phyloP scores from a whole-genome alignment of 192 early-diverging fungal species.

The Coemansia sp. region DNA sequence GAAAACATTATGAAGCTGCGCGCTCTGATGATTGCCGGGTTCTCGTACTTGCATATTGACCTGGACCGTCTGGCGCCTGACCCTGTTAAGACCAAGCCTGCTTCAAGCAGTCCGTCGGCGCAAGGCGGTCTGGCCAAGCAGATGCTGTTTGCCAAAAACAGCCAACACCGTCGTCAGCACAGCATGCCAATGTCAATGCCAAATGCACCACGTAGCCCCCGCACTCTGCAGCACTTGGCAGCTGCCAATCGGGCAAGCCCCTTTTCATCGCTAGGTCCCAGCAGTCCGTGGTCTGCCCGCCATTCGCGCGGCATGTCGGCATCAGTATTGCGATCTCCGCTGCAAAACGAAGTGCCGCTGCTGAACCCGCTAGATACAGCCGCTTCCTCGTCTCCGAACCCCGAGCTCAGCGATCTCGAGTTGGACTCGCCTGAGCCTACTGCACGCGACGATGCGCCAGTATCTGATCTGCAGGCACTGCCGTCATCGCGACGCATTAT shows the following conservation, averaged over 20 bases:
- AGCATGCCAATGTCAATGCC: constrained; percentile 22
- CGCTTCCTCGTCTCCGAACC: not conserved
- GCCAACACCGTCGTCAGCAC: constrained; percentile 40
- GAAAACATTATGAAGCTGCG: constrained; percentile 84
- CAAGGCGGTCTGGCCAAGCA: constrained; percentile 8
- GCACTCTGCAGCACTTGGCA: constrained; percentile 38
- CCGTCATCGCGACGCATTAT: constrained; percentile 41
- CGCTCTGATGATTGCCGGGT: constrained; percentile 63
- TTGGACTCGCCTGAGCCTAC: not conserved
- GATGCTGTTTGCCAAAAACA: constrained; percentile 23
- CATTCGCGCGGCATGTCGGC: constrained; percentile 39
- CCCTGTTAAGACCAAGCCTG: constrained; percentile 3
- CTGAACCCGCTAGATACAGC: not conserved
- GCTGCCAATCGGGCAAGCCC: constrained; percentile 27
- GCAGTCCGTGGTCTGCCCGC: not conserved
- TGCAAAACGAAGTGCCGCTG: constrained; percentile 6
- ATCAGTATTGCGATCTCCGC: constrained; percentile 12
- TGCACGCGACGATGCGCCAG: constrained; percentile 41
- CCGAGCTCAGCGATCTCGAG: constrained; percentile 9
- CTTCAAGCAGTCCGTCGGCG: not conserved
- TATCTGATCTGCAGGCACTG: constrained; percentile 34
- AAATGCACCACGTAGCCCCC: constrained; percentile 3
- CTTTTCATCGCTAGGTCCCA: not conserved
- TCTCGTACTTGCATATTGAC: constrained; percentile 60
- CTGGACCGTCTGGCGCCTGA: constrained; percentile 50